Evolutionary conservation across 257 asterid genomes (phyloP).

Genomic region (Eustoma russellianum): DNA sequence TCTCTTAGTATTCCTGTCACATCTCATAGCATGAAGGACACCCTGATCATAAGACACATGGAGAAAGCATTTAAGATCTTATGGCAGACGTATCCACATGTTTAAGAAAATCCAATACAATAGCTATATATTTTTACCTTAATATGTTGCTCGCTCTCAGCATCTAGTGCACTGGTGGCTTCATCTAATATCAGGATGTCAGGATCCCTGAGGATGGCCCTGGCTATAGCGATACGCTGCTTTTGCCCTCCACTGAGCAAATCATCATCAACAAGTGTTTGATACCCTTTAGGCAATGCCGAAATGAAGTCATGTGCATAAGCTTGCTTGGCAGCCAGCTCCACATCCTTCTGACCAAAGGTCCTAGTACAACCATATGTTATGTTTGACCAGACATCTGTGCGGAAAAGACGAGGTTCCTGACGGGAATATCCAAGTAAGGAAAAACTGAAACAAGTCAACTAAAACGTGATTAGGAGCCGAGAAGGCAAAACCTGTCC

Average conservation of each 20-base stretch:
- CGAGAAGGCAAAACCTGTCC: conserved; percentile 66
- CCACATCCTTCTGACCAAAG: conserved; percentile 64
- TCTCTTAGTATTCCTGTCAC: conserved; percentile 52
- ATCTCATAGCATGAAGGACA: too few species aligned
- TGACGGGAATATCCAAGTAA: conserved; percentile 13
- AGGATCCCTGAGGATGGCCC: conserved; percentile 90
- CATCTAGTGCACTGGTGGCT: conserved; percentile 98
- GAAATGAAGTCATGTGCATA: conserved; percentile 80
- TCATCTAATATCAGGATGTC: conserved; percentile 85
- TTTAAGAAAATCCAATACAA: background rate
- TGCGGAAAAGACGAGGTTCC: conserved; percentile 94
- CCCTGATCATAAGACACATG: conserved; percentile 35
- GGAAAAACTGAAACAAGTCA: conserved; percentile 5
- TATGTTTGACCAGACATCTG: conserved; percentile 80
- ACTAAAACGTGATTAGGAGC: conserved; percentile 2
- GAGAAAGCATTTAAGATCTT: conserved; percentile 5
- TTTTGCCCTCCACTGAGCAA: conserved; percentile 98
- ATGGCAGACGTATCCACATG: background rate
- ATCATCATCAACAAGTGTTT: conserved; percentile 89
- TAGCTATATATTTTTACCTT: conserved; percentile 35
- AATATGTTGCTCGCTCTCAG: conserved; percentile 89
- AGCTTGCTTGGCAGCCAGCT: conserved; percentile 88
- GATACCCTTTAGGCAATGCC: conserved; percentile 74
- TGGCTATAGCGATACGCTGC: conserved; percentile 91
- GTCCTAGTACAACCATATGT: conserved; percentile 70